Conservation (phyloP, 2,329 filamentous ascomycete species). For the Epichloe amarillans region DNA sequence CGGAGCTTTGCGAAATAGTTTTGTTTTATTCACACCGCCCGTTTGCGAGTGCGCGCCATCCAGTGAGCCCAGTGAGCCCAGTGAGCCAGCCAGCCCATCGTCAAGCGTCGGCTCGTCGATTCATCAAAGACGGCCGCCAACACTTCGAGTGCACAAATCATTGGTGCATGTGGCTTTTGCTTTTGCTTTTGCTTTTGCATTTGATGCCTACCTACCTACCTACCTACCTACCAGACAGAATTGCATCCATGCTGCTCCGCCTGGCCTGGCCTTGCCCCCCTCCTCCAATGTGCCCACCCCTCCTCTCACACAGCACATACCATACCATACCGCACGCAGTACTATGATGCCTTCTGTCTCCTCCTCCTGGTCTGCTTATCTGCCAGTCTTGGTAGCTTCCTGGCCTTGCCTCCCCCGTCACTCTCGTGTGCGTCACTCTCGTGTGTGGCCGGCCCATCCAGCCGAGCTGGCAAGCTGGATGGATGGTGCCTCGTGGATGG, state of each 20-base stretch:
- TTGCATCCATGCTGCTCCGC: no score
- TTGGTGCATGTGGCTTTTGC: no score
- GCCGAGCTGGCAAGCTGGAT: background rate
- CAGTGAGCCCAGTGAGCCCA: no score
- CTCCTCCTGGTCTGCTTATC: background rate
- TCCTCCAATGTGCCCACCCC: no score
- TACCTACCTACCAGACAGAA: no score
- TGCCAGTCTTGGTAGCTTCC: background rate
- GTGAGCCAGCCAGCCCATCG: background rate
- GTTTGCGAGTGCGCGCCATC: background rate
- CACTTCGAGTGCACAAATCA: no score
- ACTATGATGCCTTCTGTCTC: background rate
- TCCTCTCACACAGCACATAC: background rate
- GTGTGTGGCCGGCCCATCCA: slow-evolving; percentile 3
- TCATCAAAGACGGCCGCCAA: background rate
- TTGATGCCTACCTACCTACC: no score
- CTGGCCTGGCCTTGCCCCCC: no score
- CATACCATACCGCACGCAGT: background rate
- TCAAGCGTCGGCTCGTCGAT: background rate
- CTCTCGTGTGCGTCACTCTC: background rate
- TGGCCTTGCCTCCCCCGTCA: background rate
- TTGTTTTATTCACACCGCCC: background rate
- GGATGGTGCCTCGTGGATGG: slow-evolving; percentile 1
- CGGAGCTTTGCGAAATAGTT: background rate
- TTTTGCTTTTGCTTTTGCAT: no score